These are phyloP conservation scores for Fusarium bactridioides DNA, from an alignment of 2,329 filamentous ascomycete species.

Conservation along the genomic window DNA sequence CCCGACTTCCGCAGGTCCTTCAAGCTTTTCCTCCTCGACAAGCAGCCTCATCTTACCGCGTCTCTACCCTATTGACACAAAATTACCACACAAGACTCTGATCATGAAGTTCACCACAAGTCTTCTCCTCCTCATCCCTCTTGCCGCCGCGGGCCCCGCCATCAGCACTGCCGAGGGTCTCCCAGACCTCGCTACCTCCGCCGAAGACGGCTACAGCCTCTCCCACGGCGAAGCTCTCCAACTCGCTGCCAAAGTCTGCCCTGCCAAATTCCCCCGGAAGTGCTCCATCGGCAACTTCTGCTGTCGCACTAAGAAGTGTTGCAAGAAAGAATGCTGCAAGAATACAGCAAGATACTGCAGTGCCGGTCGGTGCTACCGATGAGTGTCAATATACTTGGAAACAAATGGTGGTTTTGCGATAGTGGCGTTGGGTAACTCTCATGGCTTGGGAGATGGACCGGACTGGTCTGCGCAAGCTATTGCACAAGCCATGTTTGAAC, in stretches of 20 bases:
- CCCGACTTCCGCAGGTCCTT: rapidly evolving
- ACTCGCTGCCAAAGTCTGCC: slow-evolving; percentile 8
- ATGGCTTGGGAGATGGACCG: neutral
- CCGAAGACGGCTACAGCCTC: neutral
- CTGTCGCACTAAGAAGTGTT: slow-evolving; percentile 20
- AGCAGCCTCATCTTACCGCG: no score
- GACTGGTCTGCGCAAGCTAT: neutral
- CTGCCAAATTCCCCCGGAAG: slow-evolving; percentile 18
- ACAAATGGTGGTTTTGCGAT: neutral
- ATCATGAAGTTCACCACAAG: neutral
- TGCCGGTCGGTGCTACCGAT: neutral
- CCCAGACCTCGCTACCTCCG: slow-evolving; percentile 4
- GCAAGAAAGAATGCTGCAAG: slow-evolving; percentile 20
- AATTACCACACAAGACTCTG: no score
- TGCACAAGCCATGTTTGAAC: neutral
- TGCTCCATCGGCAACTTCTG: slow-evolving; percentile 6
- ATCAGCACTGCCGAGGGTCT: slow-evolving; percentile 9
- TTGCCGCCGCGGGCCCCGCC: neutral
- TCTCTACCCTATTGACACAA: no score
- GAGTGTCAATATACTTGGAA: no score
- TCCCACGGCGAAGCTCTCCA: neutral
- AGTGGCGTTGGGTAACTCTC: neutral
- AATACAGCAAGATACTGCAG: slow-evolving; percentile 12
- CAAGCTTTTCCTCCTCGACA: rapidly evolving
- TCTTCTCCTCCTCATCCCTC: neutral